Percentiles rank a stretch among this genome's conserved stretches.
Evolutionary conservation across 2,329 filamentous ascomycete genomes (phyloP).

Genomic region (Trichoderma sp.): DNA sequence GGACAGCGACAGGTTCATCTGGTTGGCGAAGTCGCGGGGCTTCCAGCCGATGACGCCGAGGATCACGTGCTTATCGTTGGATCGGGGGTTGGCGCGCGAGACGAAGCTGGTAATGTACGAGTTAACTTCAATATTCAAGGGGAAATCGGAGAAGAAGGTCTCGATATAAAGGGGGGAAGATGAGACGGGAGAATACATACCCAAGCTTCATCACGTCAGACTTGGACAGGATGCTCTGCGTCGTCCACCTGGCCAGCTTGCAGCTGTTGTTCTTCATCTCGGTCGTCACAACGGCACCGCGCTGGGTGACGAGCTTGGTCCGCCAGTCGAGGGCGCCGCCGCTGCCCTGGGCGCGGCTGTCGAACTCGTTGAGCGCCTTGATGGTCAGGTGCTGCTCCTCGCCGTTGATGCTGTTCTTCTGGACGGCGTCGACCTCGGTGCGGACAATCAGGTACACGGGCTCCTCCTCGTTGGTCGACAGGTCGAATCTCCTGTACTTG

Average conservation of each 20-base stretch:
- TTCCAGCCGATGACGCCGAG: slow-evolving; percentile 97
- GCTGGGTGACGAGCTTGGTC: slow-evolving; percentile 88
- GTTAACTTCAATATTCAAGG: slow-evolving; percentile 29
- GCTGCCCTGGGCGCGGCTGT: slow-evolving; percentile 94
- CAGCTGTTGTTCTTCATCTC: slow-evolving; percentile 99
- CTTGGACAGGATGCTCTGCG: slow-evolving; percentile 93
- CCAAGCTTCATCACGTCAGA: slow-evolving; percentile 99
- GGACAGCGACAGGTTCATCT: slow-evolving; percentile 96
- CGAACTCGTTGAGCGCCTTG: slow-evolving; percentile 98
- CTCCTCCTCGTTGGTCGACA: slow-evolving; percentile 92
- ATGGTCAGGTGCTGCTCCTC: slow-evolving; percentile 90
- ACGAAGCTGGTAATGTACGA: slow-evolving; percentile 70
- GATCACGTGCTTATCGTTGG: slow-evolving; percentile 90
- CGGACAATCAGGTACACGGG: slow-evolving; percentile 91
- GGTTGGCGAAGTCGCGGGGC: slow-evolving; percentile 90
- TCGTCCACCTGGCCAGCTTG: slow-evolving; percentile 97
- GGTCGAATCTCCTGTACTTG: slow-evolving; percentile 96
- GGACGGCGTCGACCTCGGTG: slow-evolving; percentile 91
- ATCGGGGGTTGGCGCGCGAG: slow-evolving; percentile 88
- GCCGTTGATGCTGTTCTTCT: slow-evolving; percentile 91
- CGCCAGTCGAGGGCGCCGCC: slow-evolving; percentile 97
- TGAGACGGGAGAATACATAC: slow-evolving; percentile 52
- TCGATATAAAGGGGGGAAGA: neutral
- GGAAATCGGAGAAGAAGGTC: too few species aligned
- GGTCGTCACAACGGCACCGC: slow-evolving; percentile 94